Evolutionary conservation across 1,284 basidiomycete genomes (phyloP).

Genomic region (Austroboletus niveus): DNA sequence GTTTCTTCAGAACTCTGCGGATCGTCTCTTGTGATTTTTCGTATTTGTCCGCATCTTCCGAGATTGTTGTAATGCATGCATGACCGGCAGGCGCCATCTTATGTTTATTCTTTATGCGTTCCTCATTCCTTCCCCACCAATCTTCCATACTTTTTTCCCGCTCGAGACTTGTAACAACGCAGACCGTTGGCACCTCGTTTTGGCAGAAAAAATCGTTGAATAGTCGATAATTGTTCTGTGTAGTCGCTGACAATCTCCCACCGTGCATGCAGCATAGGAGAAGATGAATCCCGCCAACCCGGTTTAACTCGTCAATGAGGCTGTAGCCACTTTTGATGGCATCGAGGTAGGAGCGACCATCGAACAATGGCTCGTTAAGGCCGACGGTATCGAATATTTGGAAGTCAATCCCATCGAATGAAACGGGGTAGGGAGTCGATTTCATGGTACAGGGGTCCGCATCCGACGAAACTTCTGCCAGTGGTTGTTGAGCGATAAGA

Average conservation of each 20-base stretch:
- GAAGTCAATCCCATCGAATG: background rate
- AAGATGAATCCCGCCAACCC: slow-evolving; percentile 6
- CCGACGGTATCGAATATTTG: slow-evolving; percentile 1
- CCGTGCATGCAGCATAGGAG: slow-evolving; percentile 4
- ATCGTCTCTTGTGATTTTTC: slow-evolving; percentile 2
- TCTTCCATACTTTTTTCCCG: slow-evolving; percentile 3
- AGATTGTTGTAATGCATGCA: slow-evolving; percentile 1
- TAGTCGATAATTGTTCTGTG: slow-evolving; percentile 1
- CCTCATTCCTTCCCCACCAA: slow-evolving; percentile 4
- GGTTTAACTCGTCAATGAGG: background rate
- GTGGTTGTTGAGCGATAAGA: background rate
- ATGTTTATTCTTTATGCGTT: background rate
- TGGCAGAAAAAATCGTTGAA: slow-evolving; percentile 2
- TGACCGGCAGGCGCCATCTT: background rate
- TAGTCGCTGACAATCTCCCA: background rate
- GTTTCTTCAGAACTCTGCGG: background rate
- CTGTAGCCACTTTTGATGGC: slow-evolving; percentile 1
- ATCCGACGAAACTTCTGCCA: background rate
- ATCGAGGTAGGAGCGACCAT: background rate
- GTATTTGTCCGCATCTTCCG: background rate
- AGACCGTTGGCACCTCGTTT: background rate
- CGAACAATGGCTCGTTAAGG: background rate
- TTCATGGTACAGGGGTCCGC: background rate
- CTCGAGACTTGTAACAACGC: slow-evolving; percentile 5
- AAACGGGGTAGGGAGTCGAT: background rate